Evolutionary conservation across 139 green algal species (phyloP), one percentile per base, ranked within the genome.

Genomic region (Bryopsis sp.): DNA sequence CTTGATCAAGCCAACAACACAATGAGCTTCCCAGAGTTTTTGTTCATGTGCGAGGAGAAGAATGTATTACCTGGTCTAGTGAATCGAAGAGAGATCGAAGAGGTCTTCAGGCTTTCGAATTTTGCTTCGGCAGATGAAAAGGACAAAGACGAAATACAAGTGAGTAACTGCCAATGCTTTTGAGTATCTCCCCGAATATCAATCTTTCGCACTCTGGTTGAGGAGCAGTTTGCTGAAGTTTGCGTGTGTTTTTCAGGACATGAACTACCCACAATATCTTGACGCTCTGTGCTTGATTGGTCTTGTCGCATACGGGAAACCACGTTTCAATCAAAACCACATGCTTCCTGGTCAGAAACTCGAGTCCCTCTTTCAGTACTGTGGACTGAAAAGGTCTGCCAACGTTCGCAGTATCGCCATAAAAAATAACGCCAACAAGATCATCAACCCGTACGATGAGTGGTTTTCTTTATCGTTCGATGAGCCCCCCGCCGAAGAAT

Each of bases 391-490:
- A 19, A 54, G 19, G 43, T 19, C 43, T 11, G 19, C 43, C 19
- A 19, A 54, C 11, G 43, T 11, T 19, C 43, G 43, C 15, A 54
- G 15, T 26, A 54, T 19, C 43, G 11, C 15, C 11, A 54, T 26
- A 11, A 11, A 11, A 54, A 54, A 54, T 26, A 54, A 19, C 19
- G 43, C 43, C 19, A 19, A 54, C 11, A 54, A 39, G 8, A 24
- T 43, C 0, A 3, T 35, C 11, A 64, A 76, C 37, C 63, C 63
- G 1, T 76, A 76, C 35, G 58, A 58, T 2, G 60, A 78, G 64
- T 84, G 78, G 78, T 84, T 75, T 75, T 47, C n/a, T 24, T 57
- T 84, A 64, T 33, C 59, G 24, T 81, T 81, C 63, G 76, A 80
- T 2, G 36, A 47, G 58, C 15, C 32, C 59, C 28, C 11, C 43